Base-by-base conservation (phyloP, 2,329 filamentous ascomycete species). In the Calonectria pteridis region DNA sequence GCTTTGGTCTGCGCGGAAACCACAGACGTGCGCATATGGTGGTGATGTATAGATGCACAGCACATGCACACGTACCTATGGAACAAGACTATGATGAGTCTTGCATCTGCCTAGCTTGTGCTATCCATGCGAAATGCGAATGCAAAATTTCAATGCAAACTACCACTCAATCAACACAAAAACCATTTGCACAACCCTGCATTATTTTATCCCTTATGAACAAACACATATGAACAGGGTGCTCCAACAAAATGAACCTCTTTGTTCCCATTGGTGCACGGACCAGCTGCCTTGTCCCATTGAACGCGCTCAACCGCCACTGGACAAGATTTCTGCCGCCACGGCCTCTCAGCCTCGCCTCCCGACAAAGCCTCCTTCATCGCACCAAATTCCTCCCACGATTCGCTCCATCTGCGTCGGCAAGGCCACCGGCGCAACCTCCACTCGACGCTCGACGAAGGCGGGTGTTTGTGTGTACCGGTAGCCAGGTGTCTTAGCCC, bases 281-380 rank as follows among this genome's bases (percentile, higher is more conserved):
- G 73, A 71, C 73, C 73, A 65, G 6, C 3, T 10, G 6, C 37
- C 14, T 43, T 43, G 7, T 43, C 46, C 40, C 23, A 67, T 58
- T 59, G 59, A 73, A 64, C 69, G 62, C 55, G 70, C 76, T 73
- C 29, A 51, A 29, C 49, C 74, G 49, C 76, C 70, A 80, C 73
- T 80, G 77, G 78, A 63, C 66, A 74, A 53, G 50, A 40, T 71
- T 69, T 71, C 68, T 73, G 62, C 53, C 55, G 58, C 70, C 62
- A 43, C 67, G 43, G 62, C 62, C 67, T 40, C 69, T 77, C 79
- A 81, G 79, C 79, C 79, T 81, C 74, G 79, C 67, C 73, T 64
- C 77, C 46, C 46, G 59, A 64, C 76, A 69, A 73, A 74, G 72
- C 77, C 71, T 75, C 77, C 70, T 67, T 62, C 69, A 69, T 68